Evolutionary conservation across 1,139 yeast species (phyloP).

Genomic region (Kodamaea anthophila): DNA sequence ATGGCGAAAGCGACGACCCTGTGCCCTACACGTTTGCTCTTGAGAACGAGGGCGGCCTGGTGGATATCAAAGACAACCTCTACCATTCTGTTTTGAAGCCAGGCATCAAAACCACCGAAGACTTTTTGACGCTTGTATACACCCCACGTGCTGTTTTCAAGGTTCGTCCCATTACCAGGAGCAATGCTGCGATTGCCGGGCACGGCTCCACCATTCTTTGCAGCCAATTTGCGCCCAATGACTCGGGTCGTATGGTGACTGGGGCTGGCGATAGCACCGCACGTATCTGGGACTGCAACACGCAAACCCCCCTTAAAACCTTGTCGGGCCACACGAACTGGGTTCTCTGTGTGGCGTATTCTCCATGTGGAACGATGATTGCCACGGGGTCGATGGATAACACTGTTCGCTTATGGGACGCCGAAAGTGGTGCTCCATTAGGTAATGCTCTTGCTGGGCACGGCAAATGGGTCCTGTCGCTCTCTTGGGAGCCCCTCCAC

Average conservation of each 20-base stretch:
- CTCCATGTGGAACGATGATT: constrained; percentile 83
- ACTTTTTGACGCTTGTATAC: constrained; percentile 80
- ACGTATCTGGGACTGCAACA: constrained; percentile 93
- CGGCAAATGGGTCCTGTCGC: constrained; percentile 79
- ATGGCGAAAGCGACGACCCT: constrained; percentile 68
- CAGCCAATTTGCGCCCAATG: constrained; percentile 89
- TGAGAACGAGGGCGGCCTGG: constrained; percentile 38
- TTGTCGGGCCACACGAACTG: constrained; percentile 84
- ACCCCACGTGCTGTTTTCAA: constrained; percentile 95
- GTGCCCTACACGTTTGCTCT: constrained; percentile 86
- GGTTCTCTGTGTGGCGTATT: constrained; percentile 92
- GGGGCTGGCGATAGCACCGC: constrained; percentile 99
- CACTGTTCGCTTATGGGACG: constrained; percentile 78
- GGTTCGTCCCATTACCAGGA: constrained; percentile 85
- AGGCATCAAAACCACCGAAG: constrained; percentile 85
- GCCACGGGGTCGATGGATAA: constrained; percentile 98
- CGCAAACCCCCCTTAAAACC: constrained; percentile 83
- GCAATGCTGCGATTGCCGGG: constrained; percentile 90
- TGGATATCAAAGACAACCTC: constrained; percentile 73
- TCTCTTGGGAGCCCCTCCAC: constrained; percentile 94
- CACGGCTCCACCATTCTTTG: constrained; percentile 92
- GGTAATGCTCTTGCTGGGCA: constrained; percentile 81
- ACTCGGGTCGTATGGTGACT: constrained; percentile 80
- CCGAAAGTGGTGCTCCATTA: constrained; percentile 62
- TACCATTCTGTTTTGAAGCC: constrained; percentile 81